A percentile compares a stretch with the other conserved stretches of the same genome.
These are phyloP conservation scores for Amanita muscaria DNA, from an alignment of 768 basidiomycete genomes.

Conservation along the genomic window DNA sequence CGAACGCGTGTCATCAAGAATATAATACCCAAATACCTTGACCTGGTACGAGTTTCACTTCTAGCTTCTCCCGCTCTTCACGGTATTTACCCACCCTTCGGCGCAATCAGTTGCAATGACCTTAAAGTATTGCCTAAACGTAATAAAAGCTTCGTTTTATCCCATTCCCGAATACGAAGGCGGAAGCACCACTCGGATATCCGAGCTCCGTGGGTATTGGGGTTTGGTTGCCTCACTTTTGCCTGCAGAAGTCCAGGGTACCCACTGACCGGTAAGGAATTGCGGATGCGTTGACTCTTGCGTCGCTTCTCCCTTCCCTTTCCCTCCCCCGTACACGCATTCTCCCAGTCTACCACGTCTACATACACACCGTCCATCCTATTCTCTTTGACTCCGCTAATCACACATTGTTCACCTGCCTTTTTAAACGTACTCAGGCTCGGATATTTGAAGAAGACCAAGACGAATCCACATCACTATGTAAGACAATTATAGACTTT, in stretches of 20 bases:
- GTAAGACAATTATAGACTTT: conserved; percentile 12
- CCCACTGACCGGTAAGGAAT: too few relatives aligned
- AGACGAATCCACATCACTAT: conserved; percentile 5
- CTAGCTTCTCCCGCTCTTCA: neutral
- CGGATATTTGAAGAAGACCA: conserved; percentile 2
- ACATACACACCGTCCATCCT: neutral
- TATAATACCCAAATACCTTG: too few relatives aligned
- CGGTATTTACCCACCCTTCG: neutral
- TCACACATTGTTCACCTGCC: conserved; percentile 2
- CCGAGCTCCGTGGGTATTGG: conserved; percentile 8
- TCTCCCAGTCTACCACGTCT: neutral
- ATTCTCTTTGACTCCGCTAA: neutral
- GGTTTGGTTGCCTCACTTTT: conserved; percentile 1
- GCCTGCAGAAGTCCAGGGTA: conserved; percentile 3
- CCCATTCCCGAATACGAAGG: conserved; percentile 5
- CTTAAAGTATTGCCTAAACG: too few relatives aligned
- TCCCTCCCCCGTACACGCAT: conserved; percentile 1
- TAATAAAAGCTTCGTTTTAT: neutral
- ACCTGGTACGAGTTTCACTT: too few relatives aligned
- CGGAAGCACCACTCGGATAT: conserved; percentile 7
- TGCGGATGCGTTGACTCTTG: neutral
- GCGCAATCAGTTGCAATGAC: too few relatives aligned
- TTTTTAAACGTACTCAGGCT: conserved; percentile 3
- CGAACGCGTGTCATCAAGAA: too few relatives aligned
- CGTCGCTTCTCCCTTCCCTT: neutral